phyloP scores from a whole-genome alignment of 768 basidiomycete genomes.

The Leccinum uliginosum region DNA sequence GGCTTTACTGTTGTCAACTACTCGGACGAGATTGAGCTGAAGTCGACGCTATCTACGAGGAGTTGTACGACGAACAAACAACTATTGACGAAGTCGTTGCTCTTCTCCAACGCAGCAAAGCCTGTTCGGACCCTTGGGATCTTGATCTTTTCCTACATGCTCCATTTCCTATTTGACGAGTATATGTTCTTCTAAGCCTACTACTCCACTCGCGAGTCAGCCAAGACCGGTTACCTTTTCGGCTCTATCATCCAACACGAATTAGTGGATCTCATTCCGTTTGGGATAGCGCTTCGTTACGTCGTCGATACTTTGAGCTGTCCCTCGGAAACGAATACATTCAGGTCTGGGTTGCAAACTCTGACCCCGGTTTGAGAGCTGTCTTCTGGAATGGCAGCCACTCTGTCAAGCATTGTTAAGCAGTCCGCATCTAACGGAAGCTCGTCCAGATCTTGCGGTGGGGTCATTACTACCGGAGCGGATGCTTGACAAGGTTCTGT shows the following conservation, averaged over 20 bases:
- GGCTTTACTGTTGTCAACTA: constrained; percentile 89
- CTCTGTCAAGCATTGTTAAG: constrained; percentile 84
- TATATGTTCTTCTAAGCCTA: constrained; percentile 99
- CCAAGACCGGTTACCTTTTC: constrained; percentile 94
- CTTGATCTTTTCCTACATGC: constrained; percentile 99
- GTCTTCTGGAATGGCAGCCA: constrained; percentile 89
- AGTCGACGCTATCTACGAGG: constrained; percentile 93
- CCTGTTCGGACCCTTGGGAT: constrained; percentile 75
- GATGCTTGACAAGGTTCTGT: constrained; percentile 81
- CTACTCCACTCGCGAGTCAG: constrained; percentile 88
- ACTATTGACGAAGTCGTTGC: constrained; percentile 91
- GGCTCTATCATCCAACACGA: constrained; percentile 93
- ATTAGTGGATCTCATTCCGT: constrained; percentile 89
- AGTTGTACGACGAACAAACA: constrained; percentile 96
- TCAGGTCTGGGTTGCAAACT: constrained; percentile 93
- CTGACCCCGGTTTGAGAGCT: constrained; percentile 80
- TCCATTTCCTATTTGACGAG: constrained; percentile 99
- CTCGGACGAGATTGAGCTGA: constrained; percentile 85
- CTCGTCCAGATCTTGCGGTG: constrained; percentile 74
- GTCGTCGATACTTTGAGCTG: constrained; percentile 92
- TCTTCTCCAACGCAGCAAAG: constrained; percentile 82
- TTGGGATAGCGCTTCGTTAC: constrained; percentile 95
- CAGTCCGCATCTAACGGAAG: constrained; percentile 83
- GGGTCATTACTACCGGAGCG: constrained; percentile 53
- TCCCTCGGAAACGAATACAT: constrained; percentile 86